Base-by-base conservation (phyloP, 768 basidiomycete species). In the Tulasnella sp. region DNA sequence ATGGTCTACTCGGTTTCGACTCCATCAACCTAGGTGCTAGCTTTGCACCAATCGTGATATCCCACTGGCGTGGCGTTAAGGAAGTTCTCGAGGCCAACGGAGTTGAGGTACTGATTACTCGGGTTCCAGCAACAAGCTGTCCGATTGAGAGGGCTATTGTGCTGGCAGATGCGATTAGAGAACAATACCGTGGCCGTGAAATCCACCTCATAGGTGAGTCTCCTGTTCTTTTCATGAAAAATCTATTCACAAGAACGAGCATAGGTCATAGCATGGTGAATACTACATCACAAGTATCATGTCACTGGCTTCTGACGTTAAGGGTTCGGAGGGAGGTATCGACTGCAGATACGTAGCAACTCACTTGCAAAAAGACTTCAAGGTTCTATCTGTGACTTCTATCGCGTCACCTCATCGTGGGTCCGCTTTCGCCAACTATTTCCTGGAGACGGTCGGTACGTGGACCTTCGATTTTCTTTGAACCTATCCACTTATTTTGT, bases 31-130 rank as follows among this genome's bases (percentile, higher is more conserved):
- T 90, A 21, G 84, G 86, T 1, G 81, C 77, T 2, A 71, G 83
- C 42, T 86, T 84, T 57, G 81, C 83, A 11, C 82, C 89, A 3
- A 64, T 97, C 15, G 82, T 92, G 65, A 89, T 99, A 39, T 77
- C 84, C 2, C 92, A 99, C 68, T 99, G 96, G 96, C 79, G 94
- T 35, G 96, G 96, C 6, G 94, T 99, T 62, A 84, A 86, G 65
- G 89, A 97, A 67, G 91, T 86, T 15, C 75, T 99, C 6, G 83
- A 93, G 64, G 77, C 84, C 35, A 91, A 86, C 65, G 93, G 90
- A 15, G 78, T 78, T 11, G 85, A 98, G 67, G 86, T 97, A 34
- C 77, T 98, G 64, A 86, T 97, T 64, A 91, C 92, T 0, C 81
- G 90, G 12, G 93, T 98, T 0, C 93, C 96, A 1, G 91, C 91